Conservation (phyloP, 2,329 filamentous ascomycete species). For the Chaetomiaceae sp. region DNA sequence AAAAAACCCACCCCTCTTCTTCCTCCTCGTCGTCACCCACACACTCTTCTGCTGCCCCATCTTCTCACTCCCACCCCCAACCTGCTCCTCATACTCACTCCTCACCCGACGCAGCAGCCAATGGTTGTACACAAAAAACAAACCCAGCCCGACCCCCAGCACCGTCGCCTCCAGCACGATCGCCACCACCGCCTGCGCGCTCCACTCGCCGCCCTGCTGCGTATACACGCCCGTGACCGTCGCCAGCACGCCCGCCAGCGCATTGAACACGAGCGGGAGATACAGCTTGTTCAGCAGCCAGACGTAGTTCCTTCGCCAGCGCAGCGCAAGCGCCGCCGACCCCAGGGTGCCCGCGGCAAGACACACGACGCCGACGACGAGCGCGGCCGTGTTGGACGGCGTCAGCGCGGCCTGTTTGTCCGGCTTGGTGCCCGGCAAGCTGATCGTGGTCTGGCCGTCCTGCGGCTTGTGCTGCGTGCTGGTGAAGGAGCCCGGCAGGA, state of each 20-base stretch:
- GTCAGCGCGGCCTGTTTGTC: slow-evolving; percentile 6
- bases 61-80: slow-evolving; percentile 7
- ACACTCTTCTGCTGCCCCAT: slow-evolving; percentile 2
- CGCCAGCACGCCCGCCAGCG: slow-evolving; percentile 43
- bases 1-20: neutral
- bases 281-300: slow-evolving; percentile 50
- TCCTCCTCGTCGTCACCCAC: no score
- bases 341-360: slow-evolving; percentile 37
- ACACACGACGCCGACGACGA: slow-evolving; percentile 37
- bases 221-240: slow-evolving; percentile 46
- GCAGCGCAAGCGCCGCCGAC: slow-evolving; percentile 38
- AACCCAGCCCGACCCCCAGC: slow-evolving; percentile 22
- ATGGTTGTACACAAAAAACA: slow-evolving; percentile 30
- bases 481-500: slow-evolving; percentile 48
- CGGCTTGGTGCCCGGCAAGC: neutral
- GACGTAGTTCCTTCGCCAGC: slow-evolving; percentile 44
- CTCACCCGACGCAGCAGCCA: slow-evolving; percentile 30
- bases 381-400: slow-evolving; percentile 29
- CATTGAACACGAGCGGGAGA: slow-evolving; percentile 40
- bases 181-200: slow-evolving; percentile 36
- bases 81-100: slow-evolving; percentile 23
- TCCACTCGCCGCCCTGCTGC: slow-evolving; percentile 39
- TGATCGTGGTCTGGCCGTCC: slow-evolving; percentile 17
- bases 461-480: slow-evolving; percentile 29
- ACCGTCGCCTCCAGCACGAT: slow-evolving; percentile 33